Evolutionary conservation across 495 filamentous ascomycete genomes (phyloP).

Genomic region (Trichoderma virens): DNA sequence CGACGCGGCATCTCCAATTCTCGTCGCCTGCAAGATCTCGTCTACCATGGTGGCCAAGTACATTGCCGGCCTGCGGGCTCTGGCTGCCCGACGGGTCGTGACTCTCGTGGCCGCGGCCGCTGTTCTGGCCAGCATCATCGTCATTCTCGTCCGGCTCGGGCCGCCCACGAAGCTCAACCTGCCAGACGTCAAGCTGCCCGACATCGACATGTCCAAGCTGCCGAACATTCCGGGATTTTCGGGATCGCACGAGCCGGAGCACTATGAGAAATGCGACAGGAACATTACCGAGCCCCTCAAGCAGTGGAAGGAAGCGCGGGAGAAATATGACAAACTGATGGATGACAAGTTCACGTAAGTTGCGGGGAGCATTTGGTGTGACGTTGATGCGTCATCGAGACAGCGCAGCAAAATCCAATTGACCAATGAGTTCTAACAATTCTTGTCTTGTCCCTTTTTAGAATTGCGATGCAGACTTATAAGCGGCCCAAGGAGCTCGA

Average conservation of each 20-base stretch:
- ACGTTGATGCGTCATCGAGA: background rate
- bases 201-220: conserved; percentile 1
- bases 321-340: conserved; percentile 12
- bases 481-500: conserved; percentile 16
- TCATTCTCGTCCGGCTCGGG: background rate
- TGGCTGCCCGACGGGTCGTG: background rate
- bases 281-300: background rate
- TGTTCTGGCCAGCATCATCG: background rate
- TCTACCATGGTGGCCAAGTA: conserved; percentile 1
- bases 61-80: background rate
- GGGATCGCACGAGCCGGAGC: background rate
- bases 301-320: background rate
- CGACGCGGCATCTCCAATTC: background rate
- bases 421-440: background rate
- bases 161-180: background rate
- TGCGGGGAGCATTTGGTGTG: background rate
- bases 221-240: background rate
- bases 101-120: background rate
- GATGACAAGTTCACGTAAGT: conserved; percentile 20
- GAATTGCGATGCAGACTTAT: conserved; percentile 17
- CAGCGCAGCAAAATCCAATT: background rate
- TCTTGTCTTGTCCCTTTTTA: background rate
- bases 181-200: background rate
- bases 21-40: background rate
- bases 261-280: background rate